Evolutionary conservation across 495 filamentous ascomycete species (phyloP).

Genomic region (Hypoxylon fragiforme): DNA sequence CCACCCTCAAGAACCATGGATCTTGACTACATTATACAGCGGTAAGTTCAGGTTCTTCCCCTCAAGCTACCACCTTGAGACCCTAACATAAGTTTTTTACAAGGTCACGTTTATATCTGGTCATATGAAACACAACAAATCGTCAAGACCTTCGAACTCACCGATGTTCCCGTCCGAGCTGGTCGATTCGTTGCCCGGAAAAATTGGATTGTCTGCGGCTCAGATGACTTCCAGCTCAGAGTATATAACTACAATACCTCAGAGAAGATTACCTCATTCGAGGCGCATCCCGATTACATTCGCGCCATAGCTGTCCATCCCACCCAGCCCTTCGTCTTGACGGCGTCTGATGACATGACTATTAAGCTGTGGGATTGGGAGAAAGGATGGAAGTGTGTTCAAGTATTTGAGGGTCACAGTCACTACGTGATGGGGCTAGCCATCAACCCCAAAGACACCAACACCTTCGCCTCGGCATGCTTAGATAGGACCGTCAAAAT

Average conservation of each 20-base stretch:
- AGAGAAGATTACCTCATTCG: constrained; percentile 97
- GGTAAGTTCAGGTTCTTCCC: constrained; percentile 55
- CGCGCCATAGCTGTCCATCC: constrained; percentile 97
- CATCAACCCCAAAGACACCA: constrained; percentile 99
- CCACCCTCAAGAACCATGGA: constrained; percentile 96
- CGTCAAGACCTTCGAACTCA: constrained; percentile 98
- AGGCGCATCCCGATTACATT: constrained; percentile 99
- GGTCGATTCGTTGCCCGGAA: constrained; percentile 96
- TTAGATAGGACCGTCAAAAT: constrained; percentile 97
- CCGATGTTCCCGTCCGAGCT: constrained; percentile 96
- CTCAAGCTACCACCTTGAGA: background rate
- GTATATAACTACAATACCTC: constrained; percentile 99
- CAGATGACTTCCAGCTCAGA: constrained; percentile 95
- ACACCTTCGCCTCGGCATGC: constrained; percentile 95
- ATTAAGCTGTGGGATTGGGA: constrained; percentile 99
- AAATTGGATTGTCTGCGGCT: constrained; percentile 99
- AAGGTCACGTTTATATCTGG: constrained; percentile 98
- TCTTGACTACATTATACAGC: constrained; percentile 94
- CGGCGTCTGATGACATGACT: constrained; percentile 98
- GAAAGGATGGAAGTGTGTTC: constrained; percentile 95
- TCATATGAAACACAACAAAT: constrained; percentile 97
- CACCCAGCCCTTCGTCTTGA: constrained; percentile 92
- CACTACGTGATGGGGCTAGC: constrained; percentile 99
- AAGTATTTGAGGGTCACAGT: constrained; percentile 96
- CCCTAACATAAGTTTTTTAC: constrained; percentile 8